Percentiles rank a stretch among this genome's conserved stretches.
These are phyloP conservation scores for Fulvia fulva DNA, from an alignment of 2,329 filamentous ascomycete genomes.

Conservation along the genomic window DNA sequence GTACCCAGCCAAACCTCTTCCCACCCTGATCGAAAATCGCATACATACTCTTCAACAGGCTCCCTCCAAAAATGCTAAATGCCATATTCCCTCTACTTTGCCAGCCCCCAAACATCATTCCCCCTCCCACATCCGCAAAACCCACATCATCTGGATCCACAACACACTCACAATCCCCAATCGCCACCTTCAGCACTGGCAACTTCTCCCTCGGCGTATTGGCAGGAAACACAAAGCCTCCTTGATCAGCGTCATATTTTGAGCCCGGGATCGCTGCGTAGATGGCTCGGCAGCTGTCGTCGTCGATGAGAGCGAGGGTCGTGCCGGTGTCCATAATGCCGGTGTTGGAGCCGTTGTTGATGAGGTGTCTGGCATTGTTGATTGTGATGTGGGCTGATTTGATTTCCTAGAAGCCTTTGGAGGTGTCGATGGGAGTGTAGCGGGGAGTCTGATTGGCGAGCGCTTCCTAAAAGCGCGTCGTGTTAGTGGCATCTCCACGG, in stretches of 20 bases:
- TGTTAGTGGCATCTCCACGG: not conserved
- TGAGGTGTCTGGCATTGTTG: constrained; percentile 41
- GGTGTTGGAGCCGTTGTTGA: constrained; percentile 49
- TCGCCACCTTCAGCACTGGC: constrained; percentile 59
- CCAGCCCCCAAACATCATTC: constrained; percentile 60
- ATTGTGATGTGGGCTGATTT: constrained; percentile 50
- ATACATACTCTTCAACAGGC: constrained; percentile 63
- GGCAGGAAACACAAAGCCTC: constrained; percentile 60
- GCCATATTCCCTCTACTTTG: constrained; percentile 57
- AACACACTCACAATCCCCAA: constrained; percentile 58
- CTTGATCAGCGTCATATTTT: constrained; percentile 33
- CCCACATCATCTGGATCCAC: constrained; percentile 61
- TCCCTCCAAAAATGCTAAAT: constrained; percentile 63
- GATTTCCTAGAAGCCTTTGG: constrained; percentile 66
- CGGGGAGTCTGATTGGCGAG: constrained; percentile 43
- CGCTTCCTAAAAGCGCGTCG: constrained; percentile 43
- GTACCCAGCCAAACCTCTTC: constrained; percentile 56
- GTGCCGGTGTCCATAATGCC: constrained; percentile 71
- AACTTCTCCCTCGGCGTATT: constrained; percentile 50
- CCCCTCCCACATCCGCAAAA: constrained; percentile 54
- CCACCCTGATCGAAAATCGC: constrained; percentile 61
- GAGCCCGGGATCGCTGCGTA: constrained; percentile 62
- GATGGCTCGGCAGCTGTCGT: constrained; percentile 57
- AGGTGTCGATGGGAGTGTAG: constrained; percentile 61
- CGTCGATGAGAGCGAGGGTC: constrained; percentile 62